Evolutionary conservation across 176 grass and related monocot species (phyloP), one percentile per base, ranked within the genome.

Genomic region (Oryza officinalis): DNA sequence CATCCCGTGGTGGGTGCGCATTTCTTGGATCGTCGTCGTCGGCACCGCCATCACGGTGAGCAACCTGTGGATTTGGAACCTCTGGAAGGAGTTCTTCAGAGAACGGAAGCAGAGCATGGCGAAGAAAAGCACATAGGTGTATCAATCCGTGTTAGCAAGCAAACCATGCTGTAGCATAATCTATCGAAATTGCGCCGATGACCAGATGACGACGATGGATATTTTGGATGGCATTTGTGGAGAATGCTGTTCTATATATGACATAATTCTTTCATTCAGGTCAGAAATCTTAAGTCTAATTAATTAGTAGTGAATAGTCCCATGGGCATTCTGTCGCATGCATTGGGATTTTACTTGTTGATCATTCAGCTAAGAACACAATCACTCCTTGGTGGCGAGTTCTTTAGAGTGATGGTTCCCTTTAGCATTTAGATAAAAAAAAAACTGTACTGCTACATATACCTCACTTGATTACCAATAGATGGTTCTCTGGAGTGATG

Each of bases 1-100:
- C 76, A 98, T 98, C 71, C 96, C 96, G 2, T 78, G 88, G 83
- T 98, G 96, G 96, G 86, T 92, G 67, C 92, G 93, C 46, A 57
- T 90, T 30, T 93, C 96, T 13, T 98, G 96, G 96, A 92, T 98
- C 28, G 4, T 89, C 22, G 96, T 98, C 32, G 93, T 98, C n/a
- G 89, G 93, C 50, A 38, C 72, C 2, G 93, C 93, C 2, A 98
- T 98, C 70, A 27, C 87, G 14, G 93, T 98, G 25, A 98, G 96
- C 64, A 95, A 91, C 44, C 17, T 98, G 35, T 98, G 96, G 96
- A 98, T 98, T 85, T 95, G 88, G 82, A 98, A 98, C 64, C 89
- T 90, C n/a, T 98, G 96, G 96, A 78, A 88, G 79, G 89, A 88
- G 87, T 74, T 95, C 17, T 86, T 92, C 41, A 94, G 83, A 57